Evolutionary conservation across 192 early-diverging fungal genomes (phyloP).

Genomic region (Podila epicladia): DNA sequence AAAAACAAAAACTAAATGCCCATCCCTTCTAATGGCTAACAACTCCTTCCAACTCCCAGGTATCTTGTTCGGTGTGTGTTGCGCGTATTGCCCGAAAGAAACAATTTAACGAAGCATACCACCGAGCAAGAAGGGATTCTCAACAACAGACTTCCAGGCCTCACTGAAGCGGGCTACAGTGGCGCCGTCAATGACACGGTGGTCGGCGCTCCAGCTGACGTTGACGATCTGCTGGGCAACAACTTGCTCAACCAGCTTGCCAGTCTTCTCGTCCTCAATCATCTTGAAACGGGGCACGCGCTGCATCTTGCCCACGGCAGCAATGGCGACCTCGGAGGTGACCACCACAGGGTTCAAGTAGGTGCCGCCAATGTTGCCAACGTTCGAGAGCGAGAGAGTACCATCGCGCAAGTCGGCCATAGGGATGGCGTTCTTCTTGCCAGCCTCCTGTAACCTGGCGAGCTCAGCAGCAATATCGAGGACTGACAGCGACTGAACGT

Average conservation of each 20-base stretch:
- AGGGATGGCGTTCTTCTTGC: slow-evolving; percentile 66
- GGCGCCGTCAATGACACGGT: slow-evolving; percentile 95
- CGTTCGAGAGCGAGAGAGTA: slow-evolving; percentile 94
- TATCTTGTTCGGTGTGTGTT: neutral
- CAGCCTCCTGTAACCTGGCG: slow-evolving; percentile 72
- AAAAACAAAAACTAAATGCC: neutral
- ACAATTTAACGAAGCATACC: slow-evolving; percentile 61
- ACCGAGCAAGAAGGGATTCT: slow-evolving; percentile 84
- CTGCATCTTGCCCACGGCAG: slow-evolving; percentile 86
- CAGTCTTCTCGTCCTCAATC: slow-evolving; percentile 57
- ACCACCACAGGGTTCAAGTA: slow-evolving; percentile 91
- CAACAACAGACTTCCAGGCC: slow-evolving; percentile 86
- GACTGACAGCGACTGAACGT: slow-evolving; percentile 86
- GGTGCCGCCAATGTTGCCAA: slow-evolving; percentile 94
- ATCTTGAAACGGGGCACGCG: slow-evolving; percentile 85
- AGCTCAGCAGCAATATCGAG: slow-evolving; percentile 92
- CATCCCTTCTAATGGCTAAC: neutral
- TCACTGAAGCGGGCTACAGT: slow-evolving; percentile 93
- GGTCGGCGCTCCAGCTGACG: slow-evolving; percentile 95
- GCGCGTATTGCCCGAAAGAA: neutral
- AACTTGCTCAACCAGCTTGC: slow-evolving; percentile 68
- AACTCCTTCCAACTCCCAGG: neutral
- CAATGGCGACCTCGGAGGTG: slow-evolving; percentile 87
- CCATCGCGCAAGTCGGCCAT: slow-evolving; percentile 81
- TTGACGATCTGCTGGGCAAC: slow-evolving; percentile 79